Evolutionary conservation across 2,329 filamentous ascomycete species (phyloP).

Genomic region (Paraphoma sp.): DNA sequence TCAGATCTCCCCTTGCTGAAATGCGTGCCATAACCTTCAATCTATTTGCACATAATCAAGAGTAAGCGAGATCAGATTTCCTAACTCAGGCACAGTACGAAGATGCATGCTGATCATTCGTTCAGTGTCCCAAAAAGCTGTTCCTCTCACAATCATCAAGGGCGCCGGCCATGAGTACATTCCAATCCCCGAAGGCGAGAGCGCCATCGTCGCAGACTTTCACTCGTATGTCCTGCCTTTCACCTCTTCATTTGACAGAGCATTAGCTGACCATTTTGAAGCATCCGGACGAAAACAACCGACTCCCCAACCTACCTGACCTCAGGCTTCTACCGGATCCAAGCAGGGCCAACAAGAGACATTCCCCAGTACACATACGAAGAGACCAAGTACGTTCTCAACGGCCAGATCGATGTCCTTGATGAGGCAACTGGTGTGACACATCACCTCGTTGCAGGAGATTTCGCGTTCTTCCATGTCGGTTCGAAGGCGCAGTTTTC

Average conservation of each 20-base stretch:
- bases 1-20: too few relatives aligned
- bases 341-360: conserved; percentile 25
- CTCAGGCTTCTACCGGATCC: conserved; percentile 35
- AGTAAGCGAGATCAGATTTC: too few relatives aligned
- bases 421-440: conserved; percentile 33
- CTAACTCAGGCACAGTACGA: too few relatives aligned
- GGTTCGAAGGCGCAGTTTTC: conserved; percentile 31
- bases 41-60: too few relatives aligned
- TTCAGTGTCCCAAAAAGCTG: conserved; percentile 21
- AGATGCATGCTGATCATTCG: too few relatives aligned
- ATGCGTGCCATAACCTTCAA: too few relatives aligned
- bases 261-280: neutral
- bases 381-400: conserved; percentile 34
- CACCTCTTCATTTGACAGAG: neutral
- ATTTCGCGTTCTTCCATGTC: conserved; percentile 36
- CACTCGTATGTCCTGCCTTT: conserved; percentile 22
- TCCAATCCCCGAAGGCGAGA: conserved; percentile 30
- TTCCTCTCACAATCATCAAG: conserved; percentile 35
- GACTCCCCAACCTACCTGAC: conserved; percentile 30
- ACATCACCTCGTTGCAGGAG: conserved; percentile 31
- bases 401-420: conserved; percentile 31
- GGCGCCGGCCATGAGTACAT: conserved; percentile 33
- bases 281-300: conserved; percentile 27
- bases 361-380: conserved; percentile 31
- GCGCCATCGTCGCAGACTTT: conserved; percentile 34